Conservation (phyloP, 306 rosid genomes). For the Sophora flavescens region DNA sequence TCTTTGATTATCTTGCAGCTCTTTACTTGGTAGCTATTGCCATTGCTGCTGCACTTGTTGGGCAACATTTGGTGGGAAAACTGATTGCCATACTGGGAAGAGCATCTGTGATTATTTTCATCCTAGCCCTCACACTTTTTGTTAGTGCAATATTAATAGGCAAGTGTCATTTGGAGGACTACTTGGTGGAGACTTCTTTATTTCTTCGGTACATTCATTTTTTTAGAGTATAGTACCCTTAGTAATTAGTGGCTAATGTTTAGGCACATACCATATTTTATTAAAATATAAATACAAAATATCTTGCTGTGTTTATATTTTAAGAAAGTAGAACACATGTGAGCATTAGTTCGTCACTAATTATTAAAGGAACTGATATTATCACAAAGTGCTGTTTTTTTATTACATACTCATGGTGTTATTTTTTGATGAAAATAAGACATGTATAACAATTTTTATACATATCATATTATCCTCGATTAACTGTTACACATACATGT, state of each 20-base stretch:
- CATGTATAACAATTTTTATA: too few species aligned
- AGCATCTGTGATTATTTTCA: conserved; percentile 73
- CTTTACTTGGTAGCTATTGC: conserved; percentile 64
- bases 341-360: background rate
- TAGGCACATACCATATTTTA: conserved; percentile 26
- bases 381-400: background rate
- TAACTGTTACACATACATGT: background rate
- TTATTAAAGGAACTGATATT: background rate
- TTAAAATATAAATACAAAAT: background rate
- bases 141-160: conserved; percentile 62
- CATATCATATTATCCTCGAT: background rate
- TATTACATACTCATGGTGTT: too few species aligned
- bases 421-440: too few species aligned
- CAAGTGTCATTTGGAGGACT: conserved; percentile 23
- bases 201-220: background rate
- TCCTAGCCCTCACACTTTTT: conserved; percentile 61
- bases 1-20: conserved; percentile 49
- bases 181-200: background rate
- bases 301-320: background rate
- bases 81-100: conserved; percentile 59
- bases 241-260: background rate
- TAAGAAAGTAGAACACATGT: background rate
- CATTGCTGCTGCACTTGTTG: conserved; percentile 62
- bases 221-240: background rate
- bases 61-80: conserved; percentile 67